Conservation (phyloP, 495 filamentous ascomycete genomes). For the Xylaria curta region DNA sequence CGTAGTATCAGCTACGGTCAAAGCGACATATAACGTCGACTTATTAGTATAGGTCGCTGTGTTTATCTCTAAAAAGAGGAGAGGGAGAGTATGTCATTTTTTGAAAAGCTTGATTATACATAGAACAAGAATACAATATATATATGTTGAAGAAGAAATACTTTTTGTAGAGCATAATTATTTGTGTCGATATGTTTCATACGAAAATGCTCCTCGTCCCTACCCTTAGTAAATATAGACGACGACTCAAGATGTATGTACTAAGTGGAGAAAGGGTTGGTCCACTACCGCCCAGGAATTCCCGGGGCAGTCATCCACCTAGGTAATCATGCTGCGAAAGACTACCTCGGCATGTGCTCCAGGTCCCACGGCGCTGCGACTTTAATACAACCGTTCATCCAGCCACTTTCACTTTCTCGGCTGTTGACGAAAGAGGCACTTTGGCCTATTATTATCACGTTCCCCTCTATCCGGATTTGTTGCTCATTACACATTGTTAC, state of each 20-base stretch:
- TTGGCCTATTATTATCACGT: neutral
- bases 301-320: slow-evolving; percentile 6
- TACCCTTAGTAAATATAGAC: neutral
- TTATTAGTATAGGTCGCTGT: neutral
- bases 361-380: slow-evolving; percentile 13
- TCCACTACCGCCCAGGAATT: slow-evolving; percentile 3
- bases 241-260: neutral
- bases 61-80: neutral
- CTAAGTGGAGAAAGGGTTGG: slow-evolving; percentile 1
- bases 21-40: neutral
- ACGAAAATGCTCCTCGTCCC: neutral
- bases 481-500: neutral
- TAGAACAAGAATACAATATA: neutral
- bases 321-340: neutral
- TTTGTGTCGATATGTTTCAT: neutral
- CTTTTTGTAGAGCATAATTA: neutral
- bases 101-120: neutral
- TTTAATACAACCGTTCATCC: slow-evolving; percentile 17
- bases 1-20: neutral
- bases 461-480: slow-evolving; percentile 1
- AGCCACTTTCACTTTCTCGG: slow-evolving; percentile 28
- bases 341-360: slow-evolving; percentile 42
- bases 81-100: neutral
- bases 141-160: neutral
- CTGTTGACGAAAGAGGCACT: slow-evolving; percentile 8